Percentiles rank a stretch among this genome's conserved stretches.
phyloP scores from a whole-genome alignment of 768 basidiomycete genomes.

The Tricholoma hemisulphureum region DNA sequence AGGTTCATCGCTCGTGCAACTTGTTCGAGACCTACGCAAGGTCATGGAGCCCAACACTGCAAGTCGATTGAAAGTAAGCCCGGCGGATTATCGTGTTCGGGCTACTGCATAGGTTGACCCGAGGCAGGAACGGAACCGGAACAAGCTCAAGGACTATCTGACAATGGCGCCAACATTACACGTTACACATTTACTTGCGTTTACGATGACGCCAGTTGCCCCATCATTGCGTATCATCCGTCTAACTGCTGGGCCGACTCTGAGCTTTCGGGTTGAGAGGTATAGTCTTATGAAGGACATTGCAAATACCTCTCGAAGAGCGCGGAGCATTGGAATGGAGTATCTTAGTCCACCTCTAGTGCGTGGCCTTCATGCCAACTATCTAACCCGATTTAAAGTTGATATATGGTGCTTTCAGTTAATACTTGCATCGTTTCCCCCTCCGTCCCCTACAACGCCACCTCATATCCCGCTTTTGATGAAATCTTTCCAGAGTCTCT shows the following conservation, averaged over 20 bases:
- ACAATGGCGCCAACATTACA: conserved; percentile 87
- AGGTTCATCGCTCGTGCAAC: conserved; percentile 79
- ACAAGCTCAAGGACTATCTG: conserved; percentile 92
- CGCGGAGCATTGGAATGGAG: conserved; percentile 79
- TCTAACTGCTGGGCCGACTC: conserved; percentile 86
- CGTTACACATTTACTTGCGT: conserved; percentile 90
- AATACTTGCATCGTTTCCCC: conserved; percentile 86
- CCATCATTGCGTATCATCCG: conserved; percentile 86
- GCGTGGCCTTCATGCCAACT: conserved; percentile 25
- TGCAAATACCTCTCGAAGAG: conserved; percentile 58
- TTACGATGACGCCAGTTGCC: conserved; percentile 82
- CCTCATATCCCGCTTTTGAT: conserved; percentile 87
- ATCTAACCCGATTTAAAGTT: not conserved
- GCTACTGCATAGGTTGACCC: conserved; percentile 2
- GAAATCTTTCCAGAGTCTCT: conserved; percentile 95
- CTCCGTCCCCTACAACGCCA: conserved; percentile 69
- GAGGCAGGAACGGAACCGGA: conserved; percentile 80
- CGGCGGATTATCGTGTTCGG: not conserved
- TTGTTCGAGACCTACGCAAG: conserved; percentile 90
- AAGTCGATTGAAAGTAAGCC: conserved; percentile 75
- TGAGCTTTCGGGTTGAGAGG: conserved; percentile 89
- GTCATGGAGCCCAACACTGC: conserved; percentile 99
- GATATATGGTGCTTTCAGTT: conserved; percentile 49
- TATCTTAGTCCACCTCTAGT: conserved; percentile 92
- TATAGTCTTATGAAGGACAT: conserved; percentile 92